These are phyloP conservation scores for Mucor velutinosus DNA, from an alignment of 371 early-diverging fungal genomes.

Conservation along the genomic window DNA sequence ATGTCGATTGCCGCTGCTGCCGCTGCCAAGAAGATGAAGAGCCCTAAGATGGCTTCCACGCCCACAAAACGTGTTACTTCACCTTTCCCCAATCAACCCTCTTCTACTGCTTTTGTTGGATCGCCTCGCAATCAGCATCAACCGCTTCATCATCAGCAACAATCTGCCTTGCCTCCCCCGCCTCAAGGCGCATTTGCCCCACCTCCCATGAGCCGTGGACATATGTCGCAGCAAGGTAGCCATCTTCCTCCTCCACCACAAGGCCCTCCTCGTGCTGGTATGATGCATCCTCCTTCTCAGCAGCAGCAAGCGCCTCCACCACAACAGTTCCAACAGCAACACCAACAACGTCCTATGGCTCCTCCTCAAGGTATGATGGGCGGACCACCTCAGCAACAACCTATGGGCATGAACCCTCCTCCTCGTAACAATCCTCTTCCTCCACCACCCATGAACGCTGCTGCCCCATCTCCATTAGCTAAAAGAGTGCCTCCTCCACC, in stretches of 20 bases:
- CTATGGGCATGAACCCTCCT: background rate
- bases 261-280: constrained; percentile 16
- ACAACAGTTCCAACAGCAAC: constrained; percentile 2
- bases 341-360: constrained; percentile 4
- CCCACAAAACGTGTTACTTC: constrained; percentile 47
- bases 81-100: constrained; percentile 49
- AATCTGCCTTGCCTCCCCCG: constrained; percentile 23
- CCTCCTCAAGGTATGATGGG: constrained; percentile 13
- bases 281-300: constrained; percentile 5
- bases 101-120: constrained; percentile 34
- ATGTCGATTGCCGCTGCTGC: constrained; percentile 27
- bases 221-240: background rate
- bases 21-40: constrained; percentile 23
- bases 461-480: constrained; percentile 20
- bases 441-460: constrained; percentile 44
- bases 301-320: background rate
- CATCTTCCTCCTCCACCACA: constrained; percentile 8
- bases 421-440: constrained; percentile 22
- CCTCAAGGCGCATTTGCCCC: constrained; percentile 19
- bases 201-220: constrained; percentile 22
- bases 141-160: constrained; percentile 16
- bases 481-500: constrained; percentile 13
- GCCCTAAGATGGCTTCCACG: constrained; percentile 25
- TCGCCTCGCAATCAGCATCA: constrained; percentile 22
- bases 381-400: background rate